Evolutionary conservation across 768 basidiomycete genomes (phyloP), one percentile per base, ranked within the genome.

Genomic region (Clavaria fumosa): DNA sequence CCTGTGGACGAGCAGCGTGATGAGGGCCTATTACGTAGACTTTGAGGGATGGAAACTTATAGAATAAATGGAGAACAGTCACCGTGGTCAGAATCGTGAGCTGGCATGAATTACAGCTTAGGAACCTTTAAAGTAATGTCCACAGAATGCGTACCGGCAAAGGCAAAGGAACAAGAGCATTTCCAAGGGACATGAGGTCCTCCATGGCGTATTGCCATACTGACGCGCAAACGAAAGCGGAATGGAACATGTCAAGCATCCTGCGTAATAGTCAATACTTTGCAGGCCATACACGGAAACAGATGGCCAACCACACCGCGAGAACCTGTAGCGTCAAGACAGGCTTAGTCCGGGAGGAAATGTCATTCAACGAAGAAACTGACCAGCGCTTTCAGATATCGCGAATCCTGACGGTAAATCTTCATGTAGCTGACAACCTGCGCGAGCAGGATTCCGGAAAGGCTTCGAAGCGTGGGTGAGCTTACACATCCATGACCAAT

Each of bases 1-100:
- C 63, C 63, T 61, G 28, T 65, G 64, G 7, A 64, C 62, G 3
- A 58, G 48, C 28, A 64, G 61, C 7, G 63, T 64, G 4, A 64
- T 44, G 21, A 63, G 37, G 1, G 61, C 63, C 63, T 58, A 33
- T 23, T n/a, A n/a, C 45, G 22, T 26, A 15, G 6, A 12, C 11
- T 28, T 21, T 27, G 1, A 11, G 31, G 31, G 9, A 27, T n/a
- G 3, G 9, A 21, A 5, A 7, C 10, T 4, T 18, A 19, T 7
- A 15, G 15, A 4, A 27, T n/a, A n/a, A n/a, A n/a, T n/a, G 19
- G 15, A 18, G 7, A 11, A 11, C n/a, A 38, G 52, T 17, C 23
- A 57, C 55, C 7, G 54, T 57, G 18, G 51, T 41, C n/a, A 48
- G 38, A 5, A 56, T 45, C 11, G 50, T 51, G 11, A 49, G 5